Base-by-base conservation (phyloP, 805 yeast genomes). In the Dipodascus geniculatus region DNA sequence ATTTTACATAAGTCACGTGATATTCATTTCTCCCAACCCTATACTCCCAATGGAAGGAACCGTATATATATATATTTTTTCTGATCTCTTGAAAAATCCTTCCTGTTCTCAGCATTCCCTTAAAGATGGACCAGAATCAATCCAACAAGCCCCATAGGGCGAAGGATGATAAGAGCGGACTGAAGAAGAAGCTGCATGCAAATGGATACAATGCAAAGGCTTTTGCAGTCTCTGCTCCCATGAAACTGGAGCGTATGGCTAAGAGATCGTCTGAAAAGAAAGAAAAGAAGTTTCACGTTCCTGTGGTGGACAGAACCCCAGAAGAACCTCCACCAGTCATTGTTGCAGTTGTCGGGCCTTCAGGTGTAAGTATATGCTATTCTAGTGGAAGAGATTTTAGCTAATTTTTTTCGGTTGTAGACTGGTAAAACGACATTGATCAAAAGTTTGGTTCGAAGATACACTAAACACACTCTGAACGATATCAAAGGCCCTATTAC, bases 321-420 rank as follows among this genome's bases (percentile, higher is more conserved):
- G 98, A 91, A 54, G 96, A 91, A 64, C 96, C 98, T 2, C 97
- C 97, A 20, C 99, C 99, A 47, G 84, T 93, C 22, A 82, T 93
- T 54, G 88, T 93, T 22, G 96, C 96, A 0, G 96, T 93, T 4
- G 96, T 93, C 11, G 99, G 99, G 0, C 99, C 99, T 11, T 96
- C 96, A 8, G 99, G 49, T 14, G 99, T 16, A 20, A 48, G 28
- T 19, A 33, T 16, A 17, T 38, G 19, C n/a, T 4, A 14, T 20
- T 8, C 6, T 17, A 16, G 19, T 11, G 23, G 2, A 23, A 4
- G 2, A 19, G 3, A 22, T n/a, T 3, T 20, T 8, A 17, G 19
- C 48, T 42, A 19, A 20, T 2, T 28, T 28, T 28, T 28, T 6
- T 28, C n/a, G n/a, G n/a, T n/a, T n/a, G 14, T 24, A 58, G 60